Base-by-base conservation (phyloP, 164 flowering plant genomes). In the Stephania japonica region DNA sequence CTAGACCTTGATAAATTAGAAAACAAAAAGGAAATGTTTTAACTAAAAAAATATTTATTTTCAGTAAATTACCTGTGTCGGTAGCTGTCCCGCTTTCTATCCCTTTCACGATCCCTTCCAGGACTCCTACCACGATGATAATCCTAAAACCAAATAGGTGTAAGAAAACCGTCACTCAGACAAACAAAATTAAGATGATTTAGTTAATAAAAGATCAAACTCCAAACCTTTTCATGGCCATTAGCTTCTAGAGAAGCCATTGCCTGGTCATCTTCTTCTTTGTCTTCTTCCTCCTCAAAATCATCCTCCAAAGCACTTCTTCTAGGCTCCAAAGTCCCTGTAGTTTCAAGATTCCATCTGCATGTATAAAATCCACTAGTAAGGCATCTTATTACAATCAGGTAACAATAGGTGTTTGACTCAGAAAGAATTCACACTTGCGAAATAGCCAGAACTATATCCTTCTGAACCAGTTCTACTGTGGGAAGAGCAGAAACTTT, bases 281-380 rank as follows among this genome's bases (percentile, higher is more conserved):
- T 90, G 70, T 93, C 98, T 80, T 94, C 98, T 72, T 96, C 98
- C 83, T 91, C 99, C 78, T 96, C 99, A 81, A 90, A 96, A 80
- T 96, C 99, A 84, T 96, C 99, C 80, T 96, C 99, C 78, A 96
- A 77, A n/a, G 93, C 98, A 85, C 99, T 96, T 88, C 88, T 91
- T 76, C 98, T 87, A 18, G 85, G 95, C 67, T 90, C 95, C 77
- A 96, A 72, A 43, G 87, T 64, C 68, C 93, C 95, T 74, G 77
- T 21, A 7, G 90, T 69, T 80, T 96, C 99, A 76, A 96, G 91
- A 72, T 86, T 89, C 97, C 90, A 90, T 80, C 98, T 94, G 82
- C 72, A 27, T 26, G 65, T 19, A 74, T 42, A 7, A 23, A 73
- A 42, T 7, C 50, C 70, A 72, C 26, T 63, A 70, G 44, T 32